Conservation (phyloP, 169 alveolate genomes). For the Eimeria falciformis region DNA sequence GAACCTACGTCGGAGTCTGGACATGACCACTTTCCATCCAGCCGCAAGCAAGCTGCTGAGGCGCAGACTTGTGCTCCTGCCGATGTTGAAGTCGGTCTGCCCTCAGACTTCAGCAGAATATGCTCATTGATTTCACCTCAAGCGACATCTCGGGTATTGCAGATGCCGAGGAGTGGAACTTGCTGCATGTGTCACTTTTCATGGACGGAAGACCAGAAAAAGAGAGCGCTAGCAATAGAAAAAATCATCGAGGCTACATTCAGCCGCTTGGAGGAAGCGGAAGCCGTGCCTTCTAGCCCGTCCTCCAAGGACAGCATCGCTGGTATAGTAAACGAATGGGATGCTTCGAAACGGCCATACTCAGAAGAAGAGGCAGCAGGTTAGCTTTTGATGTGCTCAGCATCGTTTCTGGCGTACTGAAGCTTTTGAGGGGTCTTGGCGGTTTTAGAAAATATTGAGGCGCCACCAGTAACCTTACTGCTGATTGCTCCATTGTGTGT, state of each 20-base stretch:
- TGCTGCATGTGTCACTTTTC: conserved; percentile 34
- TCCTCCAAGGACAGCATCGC: too few species aligned
- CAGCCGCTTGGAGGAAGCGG: background rate
- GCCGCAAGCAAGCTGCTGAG: too few species aligned
- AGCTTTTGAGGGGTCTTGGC: too few species aligned
- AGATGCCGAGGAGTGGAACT: conserved; percentile 22
- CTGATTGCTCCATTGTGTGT: background rate
- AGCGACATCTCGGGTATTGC: background rate
- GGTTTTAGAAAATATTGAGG: too few species aligned
- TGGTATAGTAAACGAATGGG: background rate
- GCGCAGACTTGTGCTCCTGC: background rate
- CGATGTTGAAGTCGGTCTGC: background rate
- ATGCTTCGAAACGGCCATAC: too few species aligned
- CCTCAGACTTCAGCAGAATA: background rate
- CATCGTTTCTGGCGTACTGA: too few species aligned
- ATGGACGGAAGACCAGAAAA: conserved; percentile 16
- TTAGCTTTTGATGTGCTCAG: too few species aligned
- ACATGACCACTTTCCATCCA: too few species aligned
- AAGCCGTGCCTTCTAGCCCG: too few species aligned
- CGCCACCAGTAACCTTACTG: too few species aligned
- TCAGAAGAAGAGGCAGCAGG: background rate
- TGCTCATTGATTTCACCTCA: conserved; percentile 4
- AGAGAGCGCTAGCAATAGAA: conserved; percentile 34
- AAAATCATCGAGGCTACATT: background rate
- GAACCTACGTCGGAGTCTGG: too few species aligned